Evolutionary conservation across 345 rosid genomes (phyloP), one percentile per base, ranked within the genome.

Genomic region (Hirschfeldia incana): DNA sequence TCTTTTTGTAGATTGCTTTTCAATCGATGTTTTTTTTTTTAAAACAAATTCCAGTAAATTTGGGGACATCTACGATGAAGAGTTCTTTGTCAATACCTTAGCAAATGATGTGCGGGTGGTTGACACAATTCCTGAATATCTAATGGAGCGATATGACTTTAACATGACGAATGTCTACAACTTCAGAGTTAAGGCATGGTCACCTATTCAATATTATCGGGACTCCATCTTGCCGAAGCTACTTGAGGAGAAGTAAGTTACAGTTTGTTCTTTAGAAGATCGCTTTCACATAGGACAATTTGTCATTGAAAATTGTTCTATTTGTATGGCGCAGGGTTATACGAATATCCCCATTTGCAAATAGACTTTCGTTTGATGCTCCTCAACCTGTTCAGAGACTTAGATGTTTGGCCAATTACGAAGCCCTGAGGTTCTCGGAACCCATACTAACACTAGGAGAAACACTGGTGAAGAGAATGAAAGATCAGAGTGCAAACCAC

Each of bases 141-240:
- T 93, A 74, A 96, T 93, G 99, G 99, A 93, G 79, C 97, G 99
- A 37, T 96, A 90, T 90, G 97, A 91, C 87, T 66, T 73, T 77
- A 93, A 93, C 73, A 78, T 96, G 91, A 87, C 85, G 77, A 92
- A 96, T 84, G 98, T 93, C 73, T 92, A 85, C 91, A 96, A 96
- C 91, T 96, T 96, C 84, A 89, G 89, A 88, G 87, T 96, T 51
- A 92, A 96, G 89, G 99, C 99, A 58, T 96, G 97, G 99, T 90
- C 99, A 64, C 87, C 98, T 11, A 83, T 96, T 82, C 88, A 85
- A 65, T 96, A 86, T 79, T 96, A 93, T 74, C 84, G 83, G 84
- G 98, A 96, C 87, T 87, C 85, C 3, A 89, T 96, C 71, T 91
- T 93, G 57, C 97, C 99, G 13, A 92, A 87, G 86, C 86, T 93